phyloP scores from a whole-genome alignment of 2,329 filamentous ascomycete genomes.

The Phyllachora maydis region DNA sequence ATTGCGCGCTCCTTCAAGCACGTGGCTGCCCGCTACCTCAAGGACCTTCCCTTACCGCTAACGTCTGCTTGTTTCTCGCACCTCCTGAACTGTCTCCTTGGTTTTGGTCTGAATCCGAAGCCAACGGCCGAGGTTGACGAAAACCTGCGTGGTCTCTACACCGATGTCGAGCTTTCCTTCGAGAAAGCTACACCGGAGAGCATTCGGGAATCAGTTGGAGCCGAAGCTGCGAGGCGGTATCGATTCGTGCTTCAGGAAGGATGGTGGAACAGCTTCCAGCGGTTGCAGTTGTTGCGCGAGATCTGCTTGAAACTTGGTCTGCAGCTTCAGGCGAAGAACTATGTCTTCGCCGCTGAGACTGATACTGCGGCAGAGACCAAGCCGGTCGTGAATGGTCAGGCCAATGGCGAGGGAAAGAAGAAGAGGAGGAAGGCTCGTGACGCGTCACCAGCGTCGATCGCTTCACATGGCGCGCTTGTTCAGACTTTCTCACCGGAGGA shows the following conservation, averaged over 20 bases:
- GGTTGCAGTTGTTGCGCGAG: slow-evolving; percentile 74
- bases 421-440: slow-evolving; percentile 40
- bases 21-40: slow-evolving; percentile 58
- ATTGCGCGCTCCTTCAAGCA: slow-evolving; percentile 93
- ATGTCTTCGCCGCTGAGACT: slow-evolving; percentile 33
- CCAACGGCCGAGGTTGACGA: slow-evolving; percentile 63
- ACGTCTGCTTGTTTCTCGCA: slow-evolving; percentile 66
- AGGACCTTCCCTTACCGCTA: slow-evolving; percentile 59
- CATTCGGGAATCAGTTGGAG: slow-evolving; percentile 47
- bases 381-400: slow-evolving; percentile 15
- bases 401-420: slow-evolving; percentile 23
- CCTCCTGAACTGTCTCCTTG: slow-evolving; percentile 83
- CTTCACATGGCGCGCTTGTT: slow-evolving; percentile 17
- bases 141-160: slow-evolving; percentile 53
- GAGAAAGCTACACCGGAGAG: slow-evolving; percentile 56
- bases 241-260: slow-evolving; percentile 48
- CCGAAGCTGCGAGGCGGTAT: slow-evolving; percentile 55
- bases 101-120: slow-evolving; percentile 52
- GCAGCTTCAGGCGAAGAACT: slow-evolving; percentile 65
- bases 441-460: slow-evolving; percentile 23
- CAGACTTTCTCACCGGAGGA: slow-evolving; percentile 66
- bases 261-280: slow-evolving; percentile 49
- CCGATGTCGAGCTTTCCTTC: slow-evolving; percentile 65
- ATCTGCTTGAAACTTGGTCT: slow-evolving; percentile 75
- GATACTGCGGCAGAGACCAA: slow-evolving; percentile 7